Base-by-base conservation (phyloP, 108 stramenopile genomes). In the Cyclotella choctawhatcheeana region DNA sequence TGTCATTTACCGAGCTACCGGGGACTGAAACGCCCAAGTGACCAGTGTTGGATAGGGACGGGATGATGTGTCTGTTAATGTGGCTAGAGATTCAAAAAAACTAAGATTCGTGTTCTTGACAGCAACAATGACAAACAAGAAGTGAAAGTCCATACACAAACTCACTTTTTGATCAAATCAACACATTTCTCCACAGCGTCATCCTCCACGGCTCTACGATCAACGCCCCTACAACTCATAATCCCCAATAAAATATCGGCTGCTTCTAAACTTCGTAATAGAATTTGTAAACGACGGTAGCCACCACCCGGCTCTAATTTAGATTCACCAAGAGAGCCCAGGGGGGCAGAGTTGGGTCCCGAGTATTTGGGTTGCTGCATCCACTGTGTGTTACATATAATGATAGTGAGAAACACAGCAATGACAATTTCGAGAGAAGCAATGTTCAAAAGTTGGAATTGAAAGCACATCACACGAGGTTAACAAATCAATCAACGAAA, bases 141-240 rank as follows among this genome's bases (percentile, higher is more conserved):
- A 47, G 5, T 5, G 25, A 16, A 47, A 17, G 0, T 16, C n/a
- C 29, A 13, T 7, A 37, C 3, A 37, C 22, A 34, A 37, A 22
- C 45, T 64, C 44, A 64, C 63, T 86, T 82, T 67, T 87, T 88
- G 56, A 94, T 74, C 76, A 96, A 70, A 20, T 80, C 69, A n/a
- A 96, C 83, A 51, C 83, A 81, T 4, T 87, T 81, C 56, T 93
- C 93, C 26, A 97, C 82, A 52, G 90, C 80, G 62, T 96, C 95
- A 65, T 94, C 94, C 58, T 82, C 89, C 58, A 95, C 71, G 54
- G 88, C 90, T 26, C 88, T 67, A 25, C 88, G 86, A 74, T 94
- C 90, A 18, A 96, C 80, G 0, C 88, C 92, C 10, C 77, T 81
- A 70, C 77, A 84, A 21, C 89, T 75, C 82, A 94, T 90, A 47